These are phyloP conservation scores for Pseudocercospora crystallina DNA, from an alignment of 2,329 filamentous ascomycete species.

Conservation along the genomic window DNA sequence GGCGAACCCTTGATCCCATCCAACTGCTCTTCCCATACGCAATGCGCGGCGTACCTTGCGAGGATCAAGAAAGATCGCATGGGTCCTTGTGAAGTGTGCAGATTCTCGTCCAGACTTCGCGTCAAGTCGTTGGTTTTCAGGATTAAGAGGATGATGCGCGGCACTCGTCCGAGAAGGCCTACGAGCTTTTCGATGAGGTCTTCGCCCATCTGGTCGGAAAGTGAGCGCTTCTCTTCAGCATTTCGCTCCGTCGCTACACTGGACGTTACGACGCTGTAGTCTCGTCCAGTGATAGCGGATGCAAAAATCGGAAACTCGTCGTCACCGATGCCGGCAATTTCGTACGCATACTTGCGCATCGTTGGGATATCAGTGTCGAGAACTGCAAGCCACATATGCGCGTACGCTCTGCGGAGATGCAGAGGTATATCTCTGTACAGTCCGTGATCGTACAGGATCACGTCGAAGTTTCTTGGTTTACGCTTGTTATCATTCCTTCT, in stretches of 20 bases:
- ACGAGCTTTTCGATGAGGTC: slow-evolving; percentile 80
- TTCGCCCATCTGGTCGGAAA: slow-evolving; percentile 79
- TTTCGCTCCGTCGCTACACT: slow-evolving; percentile 62
- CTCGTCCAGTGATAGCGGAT: slow-evolving; percentile 90
- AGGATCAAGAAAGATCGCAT: slow-evolving; percentile 64
- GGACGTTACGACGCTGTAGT: slow-evolving; percentile 71
- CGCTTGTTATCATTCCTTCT: slow-evolving; percentile 66
- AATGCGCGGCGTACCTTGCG: slow-evolving; percentile 61
- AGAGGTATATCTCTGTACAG: slow-evolving; percentile 90
- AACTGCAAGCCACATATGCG: slow-evolving; percentile 95
- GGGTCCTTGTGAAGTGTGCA: slow-evolving; percentile 69
- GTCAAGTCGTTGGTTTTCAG: slow-evolving; percentile 98
- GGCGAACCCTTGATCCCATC: slow-evolving; percentile 53
- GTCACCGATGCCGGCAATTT: slow-evolving; percentile 85
- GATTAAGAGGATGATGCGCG: slow-evolving; percentile 88
- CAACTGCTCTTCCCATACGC: slow-evolving; percentile 62
- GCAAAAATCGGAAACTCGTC: slow-evolving; percentile 94
- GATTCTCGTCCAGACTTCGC: slow-evolving; percentile 85
- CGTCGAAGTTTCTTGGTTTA: slow-evolving; percentile 76
- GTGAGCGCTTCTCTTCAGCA: slow-evolving; percentile 77
- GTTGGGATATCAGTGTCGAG: slow-evolving; percentile 80
- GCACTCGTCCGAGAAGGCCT: slow-evolving; percentile 82
- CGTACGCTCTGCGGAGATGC: slow-evolving; percentile 77
- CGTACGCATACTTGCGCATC: slow-evolving; percentile 86
- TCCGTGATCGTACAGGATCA: slow-evolving; percentile 95